Base-by-base conservation (phyloP, 805 yeast species). In the Myxozyma udenii region DNA sequence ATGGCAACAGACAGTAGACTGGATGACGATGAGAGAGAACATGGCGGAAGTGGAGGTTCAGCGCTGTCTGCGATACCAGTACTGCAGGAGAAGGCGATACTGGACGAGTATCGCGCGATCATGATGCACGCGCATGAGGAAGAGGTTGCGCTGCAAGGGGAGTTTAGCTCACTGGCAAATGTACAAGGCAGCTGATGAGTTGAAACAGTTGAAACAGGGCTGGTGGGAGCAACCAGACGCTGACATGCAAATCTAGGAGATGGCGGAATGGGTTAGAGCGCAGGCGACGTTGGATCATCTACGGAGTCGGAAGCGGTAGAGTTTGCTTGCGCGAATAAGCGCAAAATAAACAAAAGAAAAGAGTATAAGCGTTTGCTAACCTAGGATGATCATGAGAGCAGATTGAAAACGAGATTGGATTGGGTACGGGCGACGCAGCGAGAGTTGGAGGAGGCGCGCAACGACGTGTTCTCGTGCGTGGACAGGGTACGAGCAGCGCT, bases 221-320 rank as follows among this genome's bases (percentile, higher is more conserved):
- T 33, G 30, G 25, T 2, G 25, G 25, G n/a, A 14, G 28, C n/a
- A 4, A 19, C 38, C 18, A 26, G n/a, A 37, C 33, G 23, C n/a
- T n/a, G n/a, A 23, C 14, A 14, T 35, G 47, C 2, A 21, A 26
- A 9, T 5, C 4, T 23, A 51, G 55, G 39, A 42, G 6, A 50
- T 46, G 23, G 19, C 40, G 21, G 50, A 50, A 18, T 51, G 55
- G 55, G 47, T 22, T 28, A 41, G 32, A n/a, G 50, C 55, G 22
- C 50, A 39, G 19, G 24, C 47, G 40, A 50, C 46, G 37, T 26
- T 51, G 12, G 55, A 51, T 39, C 37, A 46, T 28, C 36, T 51
- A 32, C 48, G 55, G 12, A 46, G 50, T 33, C 55, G 55, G 26
- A 51, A 51, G 38, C 50, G 55, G 55, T 51, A 25, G n/a, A n/a